These are phyloP conservation scores for Naganishia vaughanmartiniae DNA, from an alignment of 768 basidiomycete genomes.

Conservation along the genomic window DNA sequence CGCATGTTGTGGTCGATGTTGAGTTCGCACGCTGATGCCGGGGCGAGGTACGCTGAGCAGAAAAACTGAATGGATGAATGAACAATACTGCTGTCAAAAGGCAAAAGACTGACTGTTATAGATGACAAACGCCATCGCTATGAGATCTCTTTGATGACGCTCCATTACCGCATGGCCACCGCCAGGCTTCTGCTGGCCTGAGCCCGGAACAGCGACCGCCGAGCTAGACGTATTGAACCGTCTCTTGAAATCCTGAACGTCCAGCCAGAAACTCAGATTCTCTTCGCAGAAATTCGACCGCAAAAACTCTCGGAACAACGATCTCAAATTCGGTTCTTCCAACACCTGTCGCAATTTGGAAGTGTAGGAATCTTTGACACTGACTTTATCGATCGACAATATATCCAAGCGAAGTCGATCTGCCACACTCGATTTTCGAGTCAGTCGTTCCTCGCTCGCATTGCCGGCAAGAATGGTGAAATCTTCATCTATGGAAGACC, in stretches of 20 bases:
- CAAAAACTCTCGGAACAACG: slow-evolving; percentile 90
- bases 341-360: slow-evolving; percentile 87
- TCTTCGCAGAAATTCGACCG: slow-evolving; percentile 96
- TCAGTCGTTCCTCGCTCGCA: slow-evolving; percentile 29
- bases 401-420: slow-evolving; percentile 35
- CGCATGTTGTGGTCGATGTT: slow-evolving; percentile 97
- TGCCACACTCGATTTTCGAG: slow-evolving; percentile 20
- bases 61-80: slow-evolving; percentile 2
- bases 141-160: slow-evolving; percentile 89
- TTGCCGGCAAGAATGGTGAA: not conserved
- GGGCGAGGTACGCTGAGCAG: slow-evolving; percentile 79
- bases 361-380: slow-evolving; percentile 79
- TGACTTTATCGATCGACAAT: slow-evolving; percentile 38
- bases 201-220: slow-evolving; percentile 59
- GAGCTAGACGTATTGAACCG: slow-evolving; percentile 94
- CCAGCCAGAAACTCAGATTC: slow-evolving; percentile 94
- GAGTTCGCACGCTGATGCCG: slow-evolving; percentile 89
- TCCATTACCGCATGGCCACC: slow-evolving; percentile 71
- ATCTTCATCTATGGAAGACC: slow-evolving; percentile 20
- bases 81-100: not conserved
- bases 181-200: slow-evolving; percentile 55
- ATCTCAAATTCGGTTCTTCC: slow-evolving; percentile 82
- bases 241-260: slow-evolving; percentile 93
- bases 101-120: slow-evolving; percentile 49
- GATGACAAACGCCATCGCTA: slow-evolving; percentile 84